A percentile compares a stretch with the other conserved stretches of the same genome.
Evolutionary conservation across 805 yeast genomes (phyloP).

Genomic region (Novakomyces olei): DNA sequence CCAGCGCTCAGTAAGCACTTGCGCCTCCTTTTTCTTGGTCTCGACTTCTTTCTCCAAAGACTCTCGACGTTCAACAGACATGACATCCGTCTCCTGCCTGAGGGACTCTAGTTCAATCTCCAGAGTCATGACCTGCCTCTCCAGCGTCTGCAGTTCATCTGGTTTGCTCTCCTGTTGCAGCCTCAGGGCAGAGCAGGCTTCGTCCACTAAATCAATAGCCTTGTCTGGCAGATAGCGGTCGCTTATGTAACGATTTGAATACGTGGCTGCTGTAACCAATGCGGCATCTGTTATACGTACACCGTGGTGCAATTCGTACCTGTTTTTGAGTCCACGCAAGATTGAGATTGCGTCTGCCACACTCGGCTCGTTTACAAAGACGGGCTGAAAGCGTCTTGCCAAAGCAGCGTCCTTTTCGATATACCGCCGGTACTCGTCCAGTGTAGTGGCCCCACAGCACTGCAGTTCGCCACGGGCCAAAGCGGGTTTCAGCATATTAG

Average conservation of each 20-base stretch:
- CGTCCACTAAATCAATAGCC: conserved; percentile 91
- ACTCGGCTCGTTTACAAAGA: conserved; percentile 63
- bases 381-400: conserved; percentile 84
- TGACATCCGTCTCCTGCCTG: conserved; percentile 73
- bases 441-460: conserved; percentile 90
- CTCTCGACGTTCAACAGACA: conserved; percentile 58
- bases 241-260: conserved; percentile 73
- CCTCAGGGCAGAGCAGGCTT: conserved; percentile 86
- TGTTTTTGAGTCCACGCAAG: conserved; percentile 77
- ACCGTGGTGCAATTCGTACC: conserved; percentile 94
- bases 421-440: conserved; percentile 77
- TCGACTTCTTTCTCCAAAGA: conserved; percentile 47
- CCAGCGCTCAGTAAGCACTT: conserved; percentile 65
- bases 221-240: conserved; percentile 87
- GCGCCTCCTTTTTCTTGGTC: conserved; percentile 39
- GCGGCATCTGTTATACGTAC: conserved; percentile 86
- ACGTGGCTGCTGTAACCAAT: conserved; percentile 75
- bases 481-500: conserved; percentile 79
- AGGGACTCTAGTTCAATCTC: conserved; percentile 87
- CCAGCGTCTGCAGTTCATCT: conserved; percentile 73
- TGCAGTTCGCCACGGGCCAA: conserved; percentile 80
- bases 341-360: conserved; percentile 83
- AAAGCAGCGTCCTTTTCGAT: conserved; percentile 93
- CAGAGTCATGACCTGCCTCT: conserved; percentile 75
- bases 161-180: conserved; percentile 95